Conservation (phyloP, 495 filamentous ascomycete species). For the Hypoxylon rickii region DNA sequence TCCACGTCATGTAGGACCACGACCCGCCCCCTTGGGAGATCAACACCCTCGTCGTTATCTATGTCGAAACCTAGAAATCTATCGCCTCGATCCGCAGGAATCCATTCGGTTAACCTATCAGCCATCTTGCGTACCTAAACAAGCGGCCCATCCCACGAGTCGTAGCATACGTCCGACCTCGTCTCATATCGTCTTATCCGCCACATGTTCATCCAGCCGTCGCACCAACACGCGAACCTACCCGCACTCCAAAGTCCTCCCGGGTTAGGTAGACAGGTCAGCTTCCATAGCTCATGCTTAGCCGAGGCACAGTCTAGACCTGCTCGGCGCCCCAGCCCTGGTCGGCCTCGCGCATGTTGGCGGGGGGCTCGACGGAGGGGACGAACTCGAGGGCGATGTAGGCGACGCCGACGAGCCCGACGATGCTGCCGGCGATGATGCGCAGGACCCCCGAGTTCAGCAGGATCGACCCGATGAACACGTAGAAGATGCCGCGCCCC, state of each 20-base stretch:
- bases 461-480: conserved; percentile 88
- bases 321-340: conserved; percentile 90
- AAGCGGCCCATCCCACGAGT: background rate
- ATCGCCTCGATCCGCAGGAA: no score
- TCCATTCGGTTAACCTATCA: no score
- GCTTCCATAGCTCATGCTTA: no score
- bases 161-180: background rate
- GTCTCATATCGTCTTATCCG: background rate
- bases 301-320: no score
- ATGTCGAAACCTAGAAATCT: background rate
- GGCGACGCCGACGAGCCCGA: conserved; percentile 75
- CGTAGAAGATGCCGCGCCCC: conserved; percentile 95
- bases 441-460: conserved; percentile 63
- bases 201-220: no score
- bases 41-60: background rate
- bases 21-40: no score
- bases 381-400: conserved; percentile 91
- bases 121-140: no score
- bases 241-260: no score
- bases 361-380: conserved; percentile 93
- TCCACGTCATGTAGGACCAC: no score
- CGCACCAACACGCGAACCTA: no score
- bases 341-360: conserved; percentile 94
- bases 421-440: conserved; percentile 68
- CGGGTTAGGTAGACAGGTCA: background rate